Conservation (phyloP, 768 basidiomycete genomes). For the Boletus huronensis region DNA sequence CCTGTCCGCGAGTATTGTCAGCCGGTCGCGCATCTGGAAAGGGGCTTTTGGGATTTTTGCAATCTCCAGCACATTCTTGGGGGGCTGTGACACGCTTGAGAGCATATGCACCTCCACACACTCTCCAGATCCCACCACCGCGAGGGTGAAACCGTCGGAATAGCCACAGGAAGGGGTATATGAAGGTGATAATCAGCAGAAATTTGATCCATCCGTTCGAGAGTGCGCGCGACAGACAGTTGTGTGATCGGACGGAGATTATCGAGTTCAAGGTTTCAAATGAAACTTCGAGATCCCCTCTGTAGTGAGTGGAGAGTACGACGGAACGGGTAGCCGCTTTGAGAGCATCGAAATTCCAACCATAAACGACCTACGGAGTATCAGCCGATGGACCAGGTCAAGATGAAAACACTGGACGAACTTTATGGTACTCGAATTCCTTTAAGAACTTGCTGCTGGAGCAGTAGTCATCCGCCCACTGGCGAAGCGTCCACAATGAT, state of each 20-base stretch:
- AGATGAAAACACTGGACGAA: slow-evolving; percentile 21
- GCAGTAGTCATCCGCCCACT: slow-evolving; percentile 86
- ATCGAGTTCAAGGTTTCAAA: slow-evolving; percentile 46
- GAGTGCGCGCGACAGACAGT: slow-evolving; percentile 59
- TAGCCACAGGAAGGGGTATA: slow-evolving; percentile 82
- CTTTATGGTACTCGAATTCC: slow-evolving; percentile 75
- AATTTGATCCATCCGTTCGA: slow-evolving; percentile 71
- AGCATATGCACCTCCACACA: slow-evolving; percentile 75
- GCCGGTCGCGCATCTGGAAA: slow-evolving; percentile 1
- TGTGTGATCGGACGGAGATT: slow-evolving; percentile 67
- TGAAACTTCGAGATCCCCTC: slow-evolving; percentile 40
- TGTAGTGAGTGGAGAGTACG: slow-evolving; percentile 39
- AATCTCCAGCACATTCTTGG: slow-evolving; percentile 2
- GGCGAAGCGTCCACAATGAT: slow-evolving; percentile 59
- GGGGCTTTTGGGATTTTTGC: slow-evolving; percentile 1
- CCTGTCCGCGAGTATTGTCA: neutral
- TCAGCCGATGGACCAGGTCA: slow-evolving; percentile 13
- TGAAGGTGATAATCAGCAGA: slow-evolving; percentile 60
- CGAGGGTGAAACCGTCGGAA: slow-evolving; percentile 62
- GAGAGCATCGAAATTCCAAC: slow-evolving; percentile 51
- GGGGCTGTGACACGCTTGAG: slow-evolving; percentile 43
- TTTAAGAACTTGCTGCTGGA: slow-evolving; percentile 66
- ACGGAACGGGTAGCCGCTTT: slow-evolving; percentile 35
- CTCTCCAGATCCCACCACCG: slow-evolving; percentile 74
- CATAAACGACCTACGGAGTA: slow-evolving; percentile 48